Conservation (phyloP, 106 monocot species). For the Amphibolis antarctica region DNA sequence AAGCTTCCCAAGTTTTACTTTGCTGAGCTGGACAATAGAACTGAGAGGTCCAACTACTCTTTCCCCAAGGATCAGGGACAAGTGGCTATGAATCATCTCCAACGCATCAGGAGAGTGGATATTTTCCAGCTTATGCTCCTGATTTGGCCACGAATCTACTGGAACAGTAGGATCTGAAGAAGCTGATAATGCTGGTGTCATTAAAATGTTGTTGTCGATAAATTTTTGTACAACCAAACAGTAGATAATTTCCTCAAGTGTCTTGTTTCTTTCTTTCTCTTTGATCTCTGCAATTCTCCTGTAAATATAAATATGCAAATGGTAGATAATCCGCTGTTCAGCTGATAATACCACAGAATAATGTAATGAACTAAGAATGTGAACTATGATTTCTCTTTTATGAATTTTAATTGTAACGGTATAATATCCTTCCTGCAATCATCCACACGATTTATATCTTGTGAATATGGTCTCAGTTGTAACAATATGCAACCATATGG, state of each 20-base stretch:
- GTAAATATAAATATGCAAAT: constrained; percentile 3
- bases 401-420: too few species aligned
- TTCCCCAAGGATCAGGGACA: constrained; percentile 70
- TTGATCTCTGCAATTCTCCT: constrained; percentile 94
- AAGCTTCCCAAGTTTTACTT: constrained; percentile 89
- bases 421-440: too few species aligned
- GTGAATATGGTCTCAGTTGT: too few species aligned
- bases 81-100: constrained; percentile 88
- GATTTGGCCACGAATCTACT: constrained; percentile 65
- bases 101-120: constrained; percentile 79
- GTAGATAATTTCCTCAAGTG: constrained; percentile 83
- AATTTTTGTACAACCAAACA: constrained; percentile 79
- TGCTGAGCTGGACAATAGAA: constrained; percentile 66
- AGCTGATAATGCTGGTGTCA: constrained; percentile 51
- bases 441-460: too few species aligned
- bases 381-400: too few species aligned
- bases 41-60: constrained; percentile 47
- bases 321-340: background rate
- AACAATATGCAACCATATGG: too few species aligned
- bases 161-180: constrained; percentile 23
- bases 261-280: constrained; percentile 62
- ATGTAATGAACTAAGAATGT: background rate
- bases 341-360: background rate
- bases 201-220: constrained; percentile 55
- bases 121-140: constrained; percentile 55